Conservation (phyloP, 768 basidiomycete genomes). For the Aureoboletus auriporus region DNA sequence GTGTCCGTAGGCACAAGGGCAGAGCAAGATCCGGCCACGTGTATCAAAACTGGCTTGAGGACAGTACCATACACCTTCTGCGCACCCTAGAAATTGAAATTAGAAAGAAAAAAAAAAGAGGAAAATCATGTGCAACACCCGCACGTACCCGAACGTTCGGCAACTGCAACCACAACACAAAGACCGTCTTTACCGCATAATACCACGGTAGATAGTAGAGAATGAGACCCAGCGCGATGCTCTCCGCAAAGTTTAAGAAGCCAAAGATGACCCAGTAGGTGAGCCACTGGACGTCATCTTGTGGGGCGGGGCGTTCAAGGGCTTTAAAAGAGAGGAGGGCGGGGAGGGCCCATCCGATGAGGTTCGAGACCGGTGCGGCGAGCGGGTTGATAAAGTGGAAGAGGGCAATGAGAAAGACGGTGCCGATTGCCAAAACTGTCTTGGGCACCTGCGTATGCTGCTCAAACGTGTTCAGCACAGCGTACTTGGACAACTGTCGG, state of each 20-base stretch:
- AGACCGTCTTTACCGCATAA: conserved; percentile 86
- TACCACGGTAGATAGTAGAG: conserved; percentile 96
- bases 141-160: conserved; percentile 74
- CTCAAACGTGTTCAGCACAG: conserved; percentile 79
- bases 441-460: conserved; percentile 91
- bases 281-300: conserved; percentile 93
- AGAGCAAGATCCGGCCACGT: conserved; percentile 45
- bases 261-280: conserved; percentile 98
- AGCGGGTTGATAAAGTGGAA: conserved; percentile 88
- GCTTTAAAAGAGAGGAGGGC: conserved; percentile 95
- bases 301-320: conserved; percentile 76
- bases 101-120: not conserved
- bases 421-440: conserved; percentile 80
- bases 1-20: conserved; percentile 46
- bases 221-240: conserved; percentile 74
- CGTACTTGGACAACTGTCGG: conserved; percentile 78
- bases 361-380: conserved; percentile 88
- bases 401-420: conserved; percentile 58
- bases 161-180: conserved; percentile 91
- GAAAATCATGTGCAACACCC: not conserved
- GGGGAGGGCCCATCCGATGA: conserved; percentile 92
- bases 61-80: conserved; percentile 73
- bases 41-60: conserved; percentile 76
- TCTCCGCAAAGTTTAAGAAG: conserved; percentile 90
- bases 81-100: conserved; percentile 61